Base-by-base conservation (phyloP, 352 stramenopile species). In the Phytophthora multivora region DNA sequence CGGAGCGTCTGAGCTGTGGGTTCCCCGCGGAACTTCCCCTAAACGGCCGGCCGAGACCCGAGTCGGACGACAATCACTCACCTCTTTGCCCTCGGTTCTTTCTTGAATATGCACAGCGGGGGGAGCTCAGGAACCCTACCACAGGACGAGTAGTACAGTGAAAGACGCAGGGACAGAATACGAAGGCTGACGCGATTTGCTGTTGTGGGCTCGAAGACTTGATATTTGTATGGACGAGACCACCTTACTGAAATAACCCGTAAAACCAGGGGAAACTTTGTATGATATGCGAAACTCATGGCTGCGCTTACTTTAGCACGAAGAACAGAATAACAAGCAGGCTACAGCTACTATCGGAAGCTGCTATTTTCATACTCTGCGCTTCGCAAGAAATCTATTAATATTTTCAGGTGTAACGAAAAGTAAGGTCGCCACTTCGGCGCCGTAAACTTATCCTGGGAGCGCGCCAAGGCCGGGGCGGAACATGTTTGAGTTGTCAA, bases 91-190 rank as follows among this genome's bases (percentile, higher is more conserved):
- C 52, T 59, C 54, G 21, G 52, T 68, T 57, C 47, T 72, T 74
- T 70, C 54, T 63, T 61, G 54, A 71, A 72, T 69, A 70, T 71
- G 68, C 63, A 63, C 68, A 76, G 63, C 49, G 51, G 59, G 64
- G 64, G 64, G 51, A 57, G 53, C 19, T 43, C 28, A 66, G 11
- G 40, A 69, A 69, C 61, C 62, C 62, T 66, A 67, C 54, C 52
- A 51, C 57, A 53, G n/a, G 35, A 48, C 42, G 31, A 15, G 39
- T 54, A 73, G 43, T 63, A 63, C 63, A 39, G 54, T 51, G 35
- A 48, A 55, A 54, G 47, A 77, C 69, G 16, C 10, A 7, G 21
- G 36, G 61, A 69, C 61, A 60, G 19, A 69, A 55, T 69, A 69
- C 42, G 1, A 45, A 18, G 18, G 40, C n/a, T 18, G 40, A 23